These are phyloP conservation scores for Neurospora sp. DNA, from an alignment of 495 filamentous ascomycete species.

Conservation along the genomic window DNA sequence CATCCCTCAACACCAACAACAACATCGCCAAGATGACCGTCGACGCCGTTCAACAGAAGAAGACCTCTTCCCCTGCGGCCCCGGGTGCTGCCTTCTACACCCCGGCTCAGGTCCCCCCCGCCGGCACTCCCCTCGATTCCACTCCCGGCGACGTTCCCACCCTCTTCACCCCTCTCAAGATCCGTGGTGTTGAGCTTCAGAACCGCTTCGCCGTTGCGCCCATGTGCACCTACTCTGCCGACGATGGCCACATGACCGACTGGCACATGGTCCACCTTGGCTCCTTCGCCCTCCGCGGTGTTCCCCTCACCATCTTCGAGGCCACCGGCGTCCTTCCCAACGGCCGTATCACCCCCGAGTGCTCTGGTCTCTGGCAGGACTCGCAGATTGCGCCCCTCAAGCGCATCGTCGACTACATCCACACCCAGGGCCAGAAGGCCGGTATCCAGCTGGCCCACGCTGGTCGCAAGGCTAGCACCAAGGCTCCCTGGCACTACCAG, in stretches of 20 bases:
- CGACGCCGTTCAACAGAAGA: background rate
- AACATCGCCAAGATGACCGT: background rate
- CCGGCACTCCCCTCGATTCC: constrained; percentile 39
- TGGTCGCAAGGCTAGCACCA: constrained; percentile 58
- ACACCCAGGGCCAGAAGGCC: constrained; percentile 55
- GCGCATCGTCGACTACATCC: constrained; percentile 49
- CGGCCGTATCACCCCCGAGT: constrained; percentile 62
- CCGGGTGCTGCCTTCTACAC: constrained; percentile 46
- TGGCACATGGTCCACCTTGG: constrained; percentile 60
- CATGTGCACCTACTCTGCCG: constrained; percentile 62
- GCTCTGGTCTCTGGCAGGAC: constrained; percentile 60
- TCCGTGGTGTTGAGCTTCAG: constrained; percentile 58
- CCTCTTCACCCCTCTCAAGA: constrained; percentile 53
- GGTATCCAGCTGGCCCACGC: constrained; percentile 68
- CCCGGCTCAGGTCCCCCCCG: constrained; percentile 43
- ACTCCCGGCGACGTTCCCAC: constrained; percentile 40
- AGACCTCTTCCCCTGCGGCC: constrained; percentile 20
- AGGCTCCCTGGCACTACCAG: constrained; percentile 46
- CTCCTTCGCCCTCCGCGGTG: constrained; percentile 52
- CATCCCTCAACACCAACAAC: background rate
- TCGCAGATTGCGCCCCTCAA: constrained; percentile 55
- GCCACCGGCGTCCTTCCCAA: constrained; percentile 56
- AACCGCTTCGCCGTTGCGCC: constrained; percentile 57
- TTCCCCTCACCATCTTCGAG: constrained; percentile 56
- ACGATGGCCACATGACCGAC: constrained; percentile 57